phyloP scores from a whole-genome alignment of 2,329 filamentous ascomycete genomes.

The Fusarium algeriense region DNA sequence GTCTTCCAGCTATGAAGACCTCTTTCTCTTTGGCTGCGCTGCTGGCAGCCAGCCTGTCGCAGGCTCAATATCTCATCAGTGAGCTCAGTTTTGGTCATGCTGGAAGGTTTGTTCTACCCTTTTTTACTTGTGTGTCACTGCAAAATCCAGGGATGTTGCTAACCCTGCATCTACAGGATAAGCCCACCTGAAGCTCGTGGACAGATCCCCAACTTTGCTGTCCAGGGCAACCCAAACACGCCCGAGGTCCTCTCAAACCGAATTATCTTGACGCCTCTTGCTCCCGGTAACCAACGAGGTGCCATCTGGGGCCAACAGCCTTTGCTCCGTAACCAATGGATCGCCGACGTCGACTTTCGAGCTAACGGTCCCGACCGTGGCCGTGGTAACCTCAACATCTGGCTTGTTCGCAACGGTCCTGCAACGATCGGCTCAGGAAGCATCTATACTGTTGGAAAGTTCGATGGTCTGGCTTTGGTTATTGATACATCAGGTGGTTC shows the following conservation, averaged over 20 bases:
- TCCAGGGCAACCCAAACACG: conserved; percentile 65
- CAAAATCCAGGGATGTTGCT: conserved; percentile 10
- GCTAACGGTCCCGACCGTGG: conserved; percentile 86
- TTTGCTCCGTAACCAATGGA: conserved; percentile 78
- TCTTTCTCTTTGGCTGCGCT: conserved; percentile 56
- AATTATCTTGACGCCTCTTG: conserved; percentile 88
- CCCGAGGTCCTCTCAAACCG: conserved; percentile 86
- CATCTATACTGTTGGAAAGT: conserved; percentile 85
- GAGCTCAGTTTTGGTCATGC: conserved; percentile 83
- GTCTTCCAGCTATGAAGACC: conserved; percentile 59
- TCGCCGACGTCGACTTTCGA: conserved; percentile 87
- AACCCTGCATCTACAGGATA: conserved; percentile 62
- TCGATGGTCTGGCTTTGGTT: conserved; percentile 90
- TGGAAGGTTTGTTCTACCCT: conserved; percentile 62
- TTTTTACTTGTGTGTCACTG: conserved; percentile 1
- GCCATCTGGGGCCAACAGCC: conserved; percentile 81
- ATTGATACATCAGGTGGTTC: conserved; percentile 84
- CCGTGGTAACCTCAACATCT: conserved; percentile 91
- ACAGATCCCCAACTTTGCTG: conserved; percentile 66
- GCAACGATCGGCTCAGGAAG: conserved; percentile 76
- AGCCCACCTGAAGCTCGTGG: conserved; percentile 67
- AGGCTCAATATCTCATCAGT: conserved; percentile 76
- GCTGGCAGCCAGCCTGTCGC: conserved; percentile 62
- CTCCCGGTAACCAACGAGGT: conserved; percentile 86
- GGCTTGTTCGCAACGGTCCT: conserved; percentile 82